phyloP scores from a whole-genome alignment of 345 rosid genomes.

The Populus nigra region DNA sequence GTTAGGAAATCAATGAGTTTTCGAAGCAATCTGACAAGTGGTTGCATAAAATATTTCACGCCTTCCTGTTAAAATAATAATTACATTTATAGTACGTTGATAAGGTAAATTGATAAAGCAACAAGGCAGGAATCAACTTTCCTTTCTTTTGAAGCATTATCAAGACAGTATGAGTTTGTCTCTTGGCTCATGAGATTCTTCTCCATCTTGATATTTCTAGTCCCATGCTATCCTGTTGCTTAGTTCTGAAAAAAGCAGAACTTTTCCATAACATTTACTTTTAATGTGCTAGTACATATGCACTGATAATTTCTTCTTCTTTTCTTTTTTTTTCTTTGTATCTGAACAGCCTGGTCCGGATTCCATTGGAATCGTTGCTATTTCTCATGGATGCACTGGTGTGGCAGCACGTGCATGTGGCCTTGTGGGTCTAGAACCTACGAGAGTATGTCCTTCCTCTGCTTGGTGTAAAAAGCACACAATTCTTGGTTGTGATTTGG shows the following conservation, averaged over 20 bases:
- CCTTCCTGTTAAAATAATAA: neutral
- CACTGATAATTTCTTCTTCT: neutral
- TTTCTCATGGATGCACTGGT: conserved; percentile 99
- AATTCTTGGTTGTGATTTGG: neutral
- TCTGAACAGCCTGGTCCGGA: conserved; percentile 99
- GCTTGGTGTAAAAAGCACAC: neutral
- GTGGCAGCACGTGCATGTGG: conserved; percentile 99
- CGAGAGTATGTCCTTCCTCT: conserved; percentile 61
- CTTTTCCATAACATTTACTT: neutral
- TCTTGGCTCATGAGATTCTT: neutral
- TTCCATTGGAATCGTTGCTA: conserved; percentile 99
- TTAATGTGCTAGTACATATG: neutral
- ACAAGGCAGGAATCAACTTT: neutral
- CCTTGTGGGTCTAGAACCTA: conserved; percentile 99
- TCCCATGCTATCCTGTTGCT: neutral
- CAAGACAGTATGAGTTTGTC: neutral
- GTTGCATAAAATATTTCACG: neutral
- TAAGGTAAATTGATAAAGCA: neutral
- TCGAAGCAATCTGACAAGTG: neutral
- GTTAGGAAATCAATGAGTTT: neutral
- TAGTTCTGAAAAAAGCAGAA: neutral
- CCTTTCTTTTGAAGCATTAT: neutral
- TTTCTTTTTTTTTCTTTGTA: neutral
- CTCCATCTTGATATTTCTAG: neutral
- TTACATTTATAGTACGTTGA: neutral